These are phyloP conservation scores for Pseudotsuga menziesii DNA, from an alignment of 75 land plant species.

Conservation along the genomic window DNA sequence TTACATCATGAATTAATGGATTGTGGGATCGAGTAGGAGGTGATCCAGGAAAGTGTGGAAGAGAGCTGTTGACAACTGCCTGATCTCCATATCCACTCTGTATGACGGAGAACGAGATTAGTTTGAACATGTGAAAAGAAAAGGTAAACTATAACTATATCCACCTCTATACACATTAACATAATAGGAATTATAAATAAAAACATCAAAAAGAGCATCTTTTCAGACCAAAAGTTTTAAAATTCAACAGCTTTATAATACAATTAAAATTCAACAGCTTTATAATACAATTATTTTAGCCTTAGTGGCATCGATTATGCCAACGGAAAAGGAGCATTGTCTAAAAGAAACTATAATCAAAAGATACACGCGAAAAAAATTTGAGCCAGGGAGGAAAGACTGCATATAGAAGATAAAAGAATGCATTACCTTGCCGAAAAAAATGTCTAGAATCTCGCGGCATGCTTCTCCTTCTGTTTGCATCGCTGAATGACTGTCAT, in stretches of 20 bases:
- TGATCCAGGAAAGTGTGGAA: conserved; percentile 8
- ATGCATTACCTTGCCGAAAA: conserved; percentile 11
- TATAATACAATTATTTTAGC: too few species aligned
- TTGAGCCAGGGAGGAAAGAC: too few species aligned
- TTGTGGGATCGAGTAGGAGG: conserved; percentile 14
- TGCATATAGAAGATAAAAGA: not conserved
- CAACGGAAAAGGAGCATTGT: too few species aligned
- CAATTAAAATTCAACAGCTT: too few species aligned
- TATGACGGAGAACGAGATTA: not conserved
- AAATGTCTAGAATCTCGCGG: conserved; percentile 15
- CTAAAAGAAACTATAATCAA: too few species aligned
- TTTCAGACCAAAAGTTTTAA: not conserved
- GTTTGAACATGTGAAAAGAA: not conserved
- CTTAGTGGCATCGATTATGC: not conserved
- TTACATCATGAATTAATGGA: conserved; percentile 18
- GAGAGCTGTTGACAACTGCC: not conserved
- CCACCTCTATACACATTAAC: too few species aligned
- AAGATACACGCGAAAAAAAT: too few species aligned
- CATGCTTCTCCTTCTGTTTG: conserved; percentile 15
- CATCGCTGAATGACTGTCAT: not conserved
- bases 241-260: too few species aligned
- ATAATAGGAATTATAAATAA: too few species aligned
- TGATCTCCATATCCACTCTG: conserved; percentile 2
- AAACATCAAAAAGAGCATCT: too few species aligned
- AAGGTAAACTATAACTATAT: too few species aligned